A percentile compares a stretch with the other conserved stretches of the same genome.
Evolutionary conservation across 129 eudicot species (phyloP).

Genomic region (Smallanthus sonchifolius): DNA sequence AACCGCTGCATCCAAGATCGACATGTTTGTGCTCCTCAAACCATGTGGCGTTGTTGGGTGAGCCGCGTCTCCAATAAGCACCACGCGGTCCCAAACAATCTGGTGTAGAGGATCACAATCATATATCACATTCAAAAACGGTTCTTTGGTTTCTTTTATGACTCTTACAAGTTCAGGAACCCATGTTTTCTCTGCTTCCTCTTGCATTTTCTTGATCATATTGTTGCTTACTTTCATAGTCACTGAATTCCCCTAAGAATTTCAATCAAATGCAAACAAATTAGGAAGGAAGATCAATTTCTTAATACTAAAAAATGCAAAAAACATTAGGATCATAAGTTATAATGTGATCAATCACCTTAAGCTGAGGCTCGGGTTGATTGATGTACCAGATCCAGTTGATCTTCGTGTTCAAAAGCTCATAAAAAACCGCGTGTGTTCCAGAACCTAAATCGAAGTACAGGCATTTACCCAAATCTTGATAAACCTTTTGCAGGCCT

Average conservation of each 20-base stretch:
- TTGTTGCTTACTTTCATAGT: conserved; percentile 63
- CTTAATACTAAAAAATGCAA: not conserved
- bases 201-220: conserved; percentile 60
- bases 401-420: conserved; percentile 67
- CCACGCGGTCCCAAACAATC: conserved; percentile 70
- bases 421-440: conserved; percentile 67
- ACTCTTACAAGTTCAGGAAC: conserved; percentile 54
- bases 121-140: conserved; percentile 75
- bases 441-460: conserved; percentile 62
- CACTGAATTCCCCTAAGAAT: conserved; percentile 68
- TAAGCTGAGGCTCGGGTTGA: conserved; percentile 75
- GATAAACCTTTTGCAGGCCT: conserved; percentile 52
- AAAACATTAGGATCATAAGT: not conserved
- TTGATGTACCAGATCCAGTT: conserved; percentile 92
- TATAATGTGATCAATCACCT: conserved; percentile 39
- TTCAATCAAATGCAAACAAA: not conserved
- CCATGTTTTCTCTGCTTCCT: conserved; percentile 70
- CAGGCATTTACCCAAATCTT: conserved; percentile 73
- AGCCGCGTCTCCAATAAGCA: conserved; percentile 82
- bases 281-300: not conserved
- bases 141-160: conserved; percentile 59
- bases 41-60: conserved; percentile 95
- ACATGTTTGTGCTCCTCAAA: conserved; percentile 88
- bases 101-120: conserved; percentile 63
- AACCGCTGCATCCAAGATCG: conserved; percentile 77